These are phyloP conservation scores for Barbarea vulgaris DNA, from an alignment of 345 rosid species.

Conservation along the genomic window DNA sequence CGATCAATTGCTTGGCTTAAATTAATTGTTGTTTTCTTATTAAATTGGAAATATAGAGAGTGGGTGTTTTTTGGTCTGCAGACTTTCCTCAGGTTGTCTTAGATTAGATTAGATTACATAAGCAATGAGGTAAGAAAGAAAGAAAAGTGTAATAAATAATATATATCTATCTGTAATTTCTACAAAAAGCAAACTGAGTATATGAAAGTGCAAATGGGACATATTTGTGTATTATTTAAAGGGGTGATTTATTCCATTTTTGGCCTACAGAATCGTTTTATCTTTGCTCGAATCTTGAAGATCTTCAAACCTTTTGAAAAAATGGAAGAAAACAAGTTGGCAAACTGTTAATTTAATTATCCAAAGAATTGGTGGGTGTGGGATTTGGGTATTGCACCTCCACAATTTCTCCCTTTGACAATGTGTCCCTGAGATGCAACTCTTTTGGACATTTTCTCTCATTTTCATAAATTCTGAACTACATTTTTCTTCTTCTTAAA, in stretches of 20 bases:
- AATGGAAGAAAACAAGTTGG: conserved; percentile 35
- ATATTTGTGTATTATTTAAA: not conserved
- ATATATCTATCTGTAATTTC: not conserved
- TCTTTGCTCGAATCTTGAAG: conserved; percentile 34
- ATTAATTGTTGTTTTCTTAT: not conserved
- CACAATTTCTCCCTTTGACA: conserved; percentile 31
- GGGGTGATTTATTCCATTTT: not conserved
- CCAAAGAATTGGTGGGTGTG: conserved; percentile 6
- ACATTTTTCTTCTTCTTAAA: not conserved
- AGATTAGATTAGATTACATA: conserved; percentile 26
- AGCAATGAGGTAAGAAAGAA: conserved; percentile 25
- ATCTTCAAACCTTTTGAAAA: conserved; percentile 17
- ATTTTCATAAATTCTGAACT: not conserved
- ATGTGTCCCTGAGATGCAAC: conserved; percentile 28
- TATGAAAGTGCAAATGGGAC: conserved; percentile 24
- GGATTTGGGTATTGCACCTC: conserved; percentile 30
- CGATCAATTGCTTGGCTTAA: not conserved
- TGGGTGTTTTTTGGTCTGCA: conserved; percentile 23
- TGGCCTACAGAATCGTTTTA: conserved; percentile 28
- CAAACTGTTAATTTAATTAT: conserved; percentile 32
- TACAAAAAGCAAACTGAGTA: conserved; percentile 7
- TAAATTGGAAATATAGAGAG: conserved; percentile 1
- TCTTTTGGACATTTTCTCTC: conserved; percentile 34
- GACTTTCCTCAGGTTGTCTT: conserved; percentile 33
- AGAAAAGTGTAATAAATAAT: not conserved